phyloP scores from a whole-genome alignment of 805 yeast genomes.

The Peterozyma toletana region DNA sequence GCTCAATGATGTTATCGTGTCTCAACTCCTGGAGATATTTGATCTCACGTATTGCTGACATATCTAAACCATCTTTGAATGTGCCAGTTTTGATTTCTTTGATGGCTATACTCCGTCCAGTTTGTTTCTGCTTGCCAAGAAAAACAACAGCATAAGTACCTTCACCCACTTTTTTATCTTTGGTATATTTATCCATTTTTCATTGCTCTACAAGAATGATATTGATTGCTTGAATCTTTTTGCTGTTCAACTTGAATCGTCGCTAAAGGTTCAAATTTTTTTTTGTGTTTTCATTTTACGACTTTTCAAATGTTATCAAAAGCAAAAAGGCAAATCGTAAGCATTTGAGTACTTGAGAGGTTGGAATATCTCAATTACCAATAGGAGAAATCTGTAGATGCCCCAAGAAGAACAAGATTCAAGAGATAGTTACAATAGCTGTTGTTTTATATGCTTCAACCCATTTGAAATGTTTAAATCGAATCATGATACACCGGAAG shows the following conservation, averaged over 20 bases:
- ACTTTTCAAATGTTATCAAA: background rate
- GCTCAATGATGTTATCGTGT: conserved; percentile 77
- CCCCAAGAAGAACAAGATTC: background rate
- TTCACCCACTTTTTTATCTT: conserved; percentile 90
- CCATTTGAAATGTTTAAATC: background rate
- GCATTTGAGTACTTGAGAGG: background rate
- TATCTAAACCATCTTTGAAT: conserved; percentile 93
- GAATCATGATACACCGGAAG: conserved; percentile 1
- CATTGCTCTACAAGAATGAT: no score
- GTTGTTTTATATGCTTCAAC: no score
- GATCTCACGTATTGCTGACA: conserved; percentile 94
- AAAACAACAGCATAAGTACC: conserved; percentile 98
- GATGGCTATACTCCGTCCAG: conserved; percentile 68
- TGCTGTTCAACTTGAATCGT: background rate
- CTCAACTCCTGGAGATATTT: conserved; percentile 78
- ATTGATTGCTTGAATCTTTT: no score
- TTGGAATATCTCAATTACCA: background rate
- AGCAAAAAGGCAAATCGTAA: background rate
- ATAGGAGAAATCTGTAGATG: no score
- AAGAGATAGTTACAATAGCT: background rate
- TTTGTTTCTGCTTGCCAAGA: conserved; percentile 60
- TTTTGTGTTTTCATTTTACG: no score
- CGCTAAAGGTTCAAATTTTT: background rate
- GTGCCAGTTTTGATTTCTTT: conserved; percentile 93
- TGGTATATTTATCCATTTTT: conserved; percentile 18